A percentile compares a stretch with the other conserved stretches of the same genome.
Conservation (phyloP, 2,329 filamentous ascomycete species). For the Pseudogymnoascus sp. region DNA sequence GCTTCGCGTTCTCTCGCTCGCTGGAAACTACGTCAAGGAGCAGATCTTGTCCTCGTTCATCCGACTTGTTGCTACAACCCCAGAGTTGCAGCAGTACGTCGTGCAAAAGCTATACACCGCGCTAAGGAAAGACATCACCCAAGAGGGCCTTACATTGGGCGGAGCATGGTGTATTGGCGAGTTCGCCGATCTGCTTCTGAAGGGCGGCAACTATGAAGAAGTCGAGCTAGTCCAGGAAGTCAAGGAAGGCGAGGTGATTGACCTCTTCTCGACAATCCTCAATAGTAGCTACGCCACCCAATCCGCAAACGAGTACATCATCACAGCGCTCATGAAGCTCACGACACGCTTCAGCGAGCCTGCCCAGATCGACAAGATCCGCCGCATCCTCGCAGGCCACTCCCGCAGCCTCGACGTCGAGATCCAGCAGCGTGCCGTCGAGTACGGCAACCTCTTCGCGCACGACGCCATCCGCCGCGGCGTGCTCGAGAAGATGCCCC, state of each 20-base stretch:
- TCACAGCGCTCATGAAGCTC: constrained; percentile 90
- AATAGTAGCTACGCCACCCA: constrained; percentile 92
- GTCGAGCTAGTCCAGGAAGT: constrained; percentile 77
- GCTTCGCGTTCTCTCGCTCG: constrained; percentile 83
- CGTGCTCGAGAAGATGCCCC: constrained; percentile 94
- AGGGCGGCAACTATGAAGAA: constrained; percentile 86
- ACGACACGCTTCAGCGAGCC: constrained; percentile 78
- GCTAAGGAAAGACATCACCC: constrained; percentile 92
- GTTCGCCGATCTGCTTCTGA: constrained; percentile 83
- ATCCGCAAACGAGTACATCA: constrained; percentile 88
- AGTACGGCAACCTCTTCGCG: constrained; percentile 90
- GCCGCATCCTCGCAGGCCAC: constrained; percentile 66
- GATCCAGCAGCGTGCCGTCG: constrained; percentile 89
- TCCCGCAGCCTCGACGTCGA: constrained; percentile 88
- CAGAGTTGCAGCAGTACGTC: constrained; percentile 91
- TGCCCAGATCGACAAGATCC: constrained; percentile 77
- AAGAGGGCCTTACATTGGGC: constrained; percentile 87
- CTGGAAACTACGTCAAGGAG: constrained; percentile 95
- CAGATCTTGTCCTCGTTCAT: constrained; percentile 96
- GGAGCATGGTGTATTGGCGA: constrained; percentile 98
- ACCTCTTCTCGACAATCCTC: constrained; percentile 84
- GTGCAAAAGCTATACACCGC: constrained; percentile 89
- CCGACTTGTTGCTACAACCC: constrained; percentile 85
- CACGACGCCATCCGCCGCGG: constrained; percentile 81
- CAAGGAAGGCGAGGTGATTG: constrained; percentile 81